A percentile compares a stretch with the other conserved stretches of the same genome.
Evolutionary conservation across 495 filamentous ascomycete genomes (phyloP).

Genomic region (Hypoxylon cercidicola): DNA sequence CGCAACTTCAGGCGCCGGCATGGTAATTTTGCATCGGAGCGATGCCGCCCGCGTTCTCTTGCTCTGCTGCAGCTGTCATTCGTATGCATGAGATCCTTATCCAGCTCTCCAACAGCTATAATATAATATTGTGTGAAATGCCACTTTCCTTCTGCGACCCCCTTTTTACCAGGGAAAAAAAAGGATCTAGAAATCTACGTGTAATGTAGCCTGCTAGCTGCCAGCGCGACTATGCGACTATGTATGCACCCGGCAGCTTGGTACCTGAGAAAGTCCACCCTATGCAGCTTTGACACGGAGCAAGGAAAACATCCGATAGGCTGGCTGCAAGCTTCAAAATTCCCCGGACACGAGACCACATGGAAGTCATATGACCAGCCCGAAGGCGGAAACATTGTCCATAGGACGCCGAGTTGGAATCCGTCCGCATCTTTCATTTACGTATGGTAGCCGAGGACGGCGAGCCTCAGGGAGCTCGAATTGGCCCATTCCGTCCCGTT

Average conservation of each 20-base stretch:
- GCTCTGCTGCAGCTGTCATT: no score
- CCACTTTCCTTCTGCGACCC: no score
- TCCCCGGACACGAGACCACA: conserved; percentile 23
- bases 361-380: conserved; percentile 26
- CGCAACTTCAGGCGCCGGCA: conserved; percentile 2
- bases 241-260: conserved; percentile 30
- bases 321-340: conserved; percentile 1
- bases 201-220: conserved; percentile 11
- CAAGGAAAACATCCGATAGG: conserved; percentile 32
- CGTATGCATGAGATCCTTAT: no score
- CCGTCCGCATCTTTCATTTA: conserved; percentile 19
- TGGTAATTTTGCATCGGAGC: conserved; percentile 18
- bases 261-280: conserved; percentile 22
- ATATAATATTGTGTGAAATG: no score
- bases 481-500: conserved; percentile 2
- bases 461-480: no score
- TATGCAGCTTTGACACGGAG: conserved; percentile 11
- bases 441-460: conserved; percentile 20
- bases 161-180: neutral
- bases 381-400: neutral
- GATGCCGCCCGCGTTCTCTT: conserved; percentile 18
- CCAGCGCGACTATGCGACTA: conserved; percentile 1
- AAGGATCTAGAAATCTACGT: conserved; percentile 4
- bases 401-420: conserved; percentile 11
- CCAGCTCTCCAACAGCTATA: no score